Base-by-base conservation (phyloP, 768 basidiomycete genomes). In the Suillus subluteus region DNA sequence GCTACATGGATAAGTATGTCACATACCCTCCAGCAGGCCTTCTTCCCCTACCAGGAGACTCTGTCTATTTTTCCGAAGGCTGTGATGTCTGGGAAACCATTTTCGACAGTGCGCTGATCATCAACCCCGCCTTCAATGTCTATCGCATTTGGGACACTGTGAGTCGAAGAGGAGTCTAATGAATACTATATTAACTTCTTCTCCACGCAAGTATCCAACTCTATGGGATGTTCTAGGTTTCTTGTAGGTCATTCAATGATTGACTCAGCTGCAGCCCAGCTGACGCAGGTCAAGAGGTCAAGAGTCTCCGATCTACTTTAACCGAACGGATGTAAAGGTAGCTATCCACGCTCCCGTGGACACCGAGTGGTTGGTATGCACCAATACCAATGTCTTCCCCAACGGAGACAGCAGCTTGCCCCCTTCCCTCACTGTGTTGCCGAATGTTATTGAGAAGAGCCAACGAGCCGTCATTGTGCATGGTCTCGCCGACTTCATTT, bases 191-290 rank as follows among this genome's bases (percentile, higher is more conserved):
- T 63, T 70, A 15, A 71, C 41, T 5, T 48, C n/a, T 11, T 52
- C 12, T 37, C 15, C 18, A 21, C 5, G 32, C 16, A 54, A 81
- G 69, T 91, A 80, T 76, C 91, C 91, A 0, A 81, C 89, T 56
- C 78, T 88, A 13, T 92, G 90, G 91, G 91, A 92, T 66, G 90
- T 92, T 7, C 87, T 92, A 46, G 91, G 91, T 30, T 92, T 90
- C 82, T 90, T 91, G 87, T 90, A 71, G 38, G 86, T 73, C 5
- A 15, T 40, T 61, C 63, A 37, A 23, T 3, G 12, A 55, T n/a
- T 2, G 35, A 18, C 18, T 56, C 26, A 56, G 54, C n/a, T 26
- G 15, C 26, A 30, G 38, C 12, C 21, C 48, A 73, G n/a, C 44
- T 23, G n/a, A 52, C 23, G 13, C 46, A n/a, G 46, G 12, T 68